These are phyloP conservation scores for Trametes versicolor DNA, from an alignment of 1,284 basidiomycete genomes.

Conservation along the genomic window DNA sequence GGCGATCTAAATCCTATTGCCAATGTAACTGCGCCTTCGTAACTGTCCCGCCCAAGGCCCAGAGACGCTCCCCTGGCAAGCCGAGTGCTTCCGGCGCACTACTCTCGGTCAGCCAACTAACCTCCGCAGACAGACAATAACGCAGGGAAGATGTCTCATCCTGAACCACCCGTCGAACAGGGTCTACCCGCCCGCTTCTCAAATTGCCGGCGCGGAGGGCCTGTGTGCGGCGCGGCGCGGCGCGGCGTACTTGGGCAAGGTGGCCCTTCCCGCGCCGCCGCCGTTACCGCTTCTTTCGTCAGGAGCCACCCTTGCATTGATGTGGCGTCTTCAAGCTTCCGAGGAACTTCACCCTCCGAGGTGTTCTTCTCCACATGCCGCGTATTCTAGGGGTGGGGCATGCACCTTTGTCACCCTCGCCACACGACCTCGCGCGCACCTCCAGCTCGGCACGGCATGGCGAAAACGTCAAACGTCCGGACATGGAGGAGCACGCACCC, in stretches of 20 bases:
- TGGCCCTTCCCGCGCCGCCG: background rate
- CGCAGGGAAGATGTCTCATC: background rate
- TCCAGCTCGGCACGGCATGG: background rate
- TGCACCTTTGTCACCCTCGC: background rate
- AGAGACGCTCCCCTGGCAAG: background rate
- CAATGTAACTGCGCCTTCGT: background rate
- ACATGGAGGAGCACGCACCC: background rate
- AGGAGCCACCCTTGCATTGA: conserved; percentile 16
- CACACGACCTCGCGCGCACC: background rate
- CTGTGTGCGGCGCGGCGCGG: background rate
- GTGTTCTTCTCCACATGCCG: background rate
- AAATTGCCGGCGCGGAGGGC: background rate
- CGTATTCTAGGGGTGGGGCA: conserved; percentile 1
- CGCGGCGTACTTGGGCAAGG: background rate
- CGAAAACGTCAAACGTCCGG: background rate
- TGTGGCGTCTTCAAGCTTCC: conserved; percentile 20
- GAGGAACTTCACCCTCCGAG: conserved; percentile 5
- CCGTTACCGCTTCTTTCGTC: background rate
- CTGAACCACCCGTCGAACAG: background rate
- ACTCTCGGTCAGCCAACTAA: background rate
- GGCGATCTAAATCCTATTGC: background rate
- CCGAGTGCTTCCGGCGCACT: background rate
- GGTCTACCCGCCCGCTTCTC: background rate
- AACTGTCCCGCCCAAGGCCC: too few relatives aligned
- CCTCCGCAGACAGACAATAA: background rate